Percentiles rank a stretch among this genome's conserved stretches.
These are phyloP conservation scores for Tetradesmus lagerheimii DNA, from an alignment of 139 green algal genomes.

Conservation along the genomic window DNA sequence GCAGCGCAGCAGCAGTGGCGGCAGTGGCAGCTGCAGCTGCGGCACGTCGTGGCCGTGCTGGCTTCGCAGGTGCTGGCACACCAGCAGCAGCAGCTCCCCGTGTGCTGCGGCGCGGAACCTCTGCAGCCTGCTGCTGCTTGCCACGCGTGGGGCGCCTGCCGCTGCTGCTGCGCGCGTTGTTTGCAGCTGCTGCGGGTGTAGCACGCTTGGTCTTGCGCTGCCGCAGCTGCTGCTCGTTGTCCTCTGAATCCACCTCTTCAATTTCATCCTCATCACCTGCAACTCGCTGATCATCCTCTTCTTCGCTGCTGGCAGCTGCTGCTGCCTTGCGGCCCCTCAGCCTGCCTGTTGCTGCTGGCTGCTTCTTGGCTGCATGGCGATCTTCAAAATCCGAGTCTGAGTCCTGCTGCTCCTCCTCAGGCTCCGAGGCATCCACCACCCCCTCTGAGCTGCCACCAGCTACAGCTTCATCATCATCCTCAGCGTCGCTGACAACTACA, in stretches of 20 bases:
- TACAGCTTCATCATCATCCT: not conserved
- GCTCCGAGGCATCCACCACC: not conserved
- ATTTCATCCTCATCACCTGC: not conserved
- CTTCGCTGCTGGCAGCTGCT: not conserved
- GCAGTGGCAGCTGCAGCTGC: conserved; percentile 14
- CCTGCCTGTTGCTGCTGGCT: not conserved
- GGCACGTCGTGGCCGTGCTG: not conserved
- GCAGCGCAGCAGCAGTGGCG: conserved; percentile 26
- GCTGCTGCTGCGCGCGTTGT: not conserved
- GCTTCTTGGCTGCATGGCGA: not conserved
- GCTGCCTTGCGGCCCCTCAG: not conserved
- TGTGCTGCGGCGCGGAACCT: not conserved
- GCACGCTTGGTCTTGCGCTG: not conserved
- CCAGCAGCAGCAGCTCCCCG: not conserved
- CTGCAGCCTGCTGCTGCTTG: conserved; percentile 11
- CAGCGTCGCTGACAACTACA: not conserved
- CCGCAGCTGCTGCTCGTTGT: conserved; percentile 20
- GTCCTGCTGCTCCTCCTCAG: not conserved
- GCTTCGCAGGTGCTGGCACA: not conserved
- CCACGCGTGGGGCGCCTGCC: not conserved
- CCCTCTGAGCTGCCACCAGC: not conserved
- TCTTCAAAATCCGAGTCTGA: conserved; percentile 16
- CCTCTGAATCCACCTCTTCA: not conserved
- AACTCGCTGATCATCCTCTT: not conserved
- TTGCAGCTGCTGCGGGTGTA: not conserved